These are phyloP conservation scores for Haematococcus sp. DNA, from an alignment of 139 green algal genomes.

Conservation along the genomic window DNA sequence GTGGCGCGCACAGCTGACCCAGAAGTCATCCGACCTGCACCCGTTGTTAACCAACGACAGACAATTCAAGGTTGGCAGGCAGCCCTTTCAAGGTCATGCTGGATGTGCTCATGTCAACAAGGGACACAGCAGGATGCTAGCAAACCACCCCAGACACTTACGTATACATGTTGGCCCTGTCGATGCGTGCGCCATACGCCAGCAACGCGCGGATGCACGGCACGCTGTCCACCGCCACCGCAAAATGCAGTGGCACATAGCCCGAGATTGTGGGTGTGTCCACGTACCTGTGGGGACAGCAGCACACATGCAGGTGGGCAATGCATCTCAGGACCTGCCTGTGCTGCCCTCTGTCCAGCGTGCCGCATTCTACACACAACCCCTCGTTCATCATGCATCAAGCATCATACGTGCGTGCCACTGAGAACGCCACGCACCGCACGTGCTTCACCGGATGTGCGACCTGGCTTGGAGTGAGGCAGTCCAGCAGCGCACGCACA, in stretches of 20 bases:
- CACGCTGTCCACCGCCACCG: slow-evolving; percentile 17
- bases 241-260: slow-evolving; percentile 42
- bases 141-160: background rate
- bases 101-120: no score
- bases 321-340: no score
- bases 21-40: slow-evolving; percentile 26
- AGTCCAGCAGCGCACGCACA: slow-evolving; percentile 27
- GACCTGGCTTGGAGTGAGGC: background rate
- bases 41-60: background rate
- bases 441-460: no score
- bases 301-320: background rate
- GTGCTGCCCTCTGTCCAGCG: no score
- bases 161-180: slow-evolving; percentile 20
- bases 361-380: no score
- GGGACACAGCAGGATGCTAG: no score
- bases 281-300: slow-evolving; percentile 17
- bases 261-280: slow-evolving; percentile 28
- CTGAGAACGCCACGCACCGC: no score
- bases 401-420: no score
- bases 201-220: slow-evolving; percentile 14
- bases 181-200: slow-evolving; percentile 18
- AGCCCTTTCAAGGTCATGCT: no score
- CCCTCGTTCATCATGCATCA: no score
- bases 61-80: no score
- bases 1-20: slow-evolving; percentile 24